phyloP scores from a whole-genome alignment of 208 protist genomes.

The Kentomonas sorsogonicus region DNA sequence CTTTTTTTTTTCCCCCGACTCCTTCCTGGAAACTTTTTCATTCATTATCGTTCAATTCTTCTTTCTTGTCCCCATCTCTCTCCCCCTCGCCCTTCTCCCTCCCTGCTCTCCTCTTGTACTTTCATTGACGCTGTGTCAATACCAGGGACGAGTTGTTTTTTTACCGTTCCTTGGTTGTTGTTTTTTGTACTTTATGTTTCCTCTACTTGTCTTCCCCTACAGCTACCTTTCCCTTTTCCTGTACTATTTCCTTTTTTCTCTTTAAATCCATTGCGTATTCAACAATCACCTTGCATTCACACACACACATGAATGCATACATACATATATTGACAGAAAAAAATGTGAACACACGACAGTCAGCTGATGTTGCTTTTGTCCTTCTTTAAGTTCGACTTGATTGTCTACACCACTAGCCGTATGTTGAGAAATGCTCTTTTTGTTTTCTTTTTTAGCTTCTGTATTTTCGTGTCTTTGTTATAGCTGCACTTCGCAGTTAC shows the following conservation, averaged over 20 bases:
- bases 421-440: constrained; percentile 8
- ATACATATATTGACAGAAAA: too few relatives aligned
- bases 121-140: too few relatives aligned
- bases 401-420: too few relatives aligned
- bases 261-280: not conserved
- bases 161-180: too few relatives aligned
- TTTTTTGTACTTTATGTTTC: constrained; percentile 5
- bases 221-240: not conserved
- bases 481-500: too few relatives aligned
- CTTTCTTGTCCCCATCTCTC: constrained; percentile 13
- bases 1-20: not conserved
- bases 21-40: not conserved
- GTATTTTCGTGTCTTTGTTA: not conserved
- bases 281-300: too few relatives aligned
- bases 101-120: constrained; percentile 3
- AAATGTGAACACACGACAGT: too few relatives aligned
- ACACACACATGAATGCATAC: not conserved
- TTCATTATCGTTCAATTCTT: constrained; percentile 4
- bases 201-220: constrained; percentile 2
- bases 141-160: too few relatives aligned
- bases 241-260: not conserved
- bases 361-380: too few relatives aligned
- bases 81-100: constrained; percentile 4
- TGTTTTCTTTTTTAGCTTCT: constrained; percentile 1
- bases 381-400: too few relatives aligned